phyloP scores from a whole-genome alignment of 148 eudicot species.

The Rhododendron simsii region DNA sequence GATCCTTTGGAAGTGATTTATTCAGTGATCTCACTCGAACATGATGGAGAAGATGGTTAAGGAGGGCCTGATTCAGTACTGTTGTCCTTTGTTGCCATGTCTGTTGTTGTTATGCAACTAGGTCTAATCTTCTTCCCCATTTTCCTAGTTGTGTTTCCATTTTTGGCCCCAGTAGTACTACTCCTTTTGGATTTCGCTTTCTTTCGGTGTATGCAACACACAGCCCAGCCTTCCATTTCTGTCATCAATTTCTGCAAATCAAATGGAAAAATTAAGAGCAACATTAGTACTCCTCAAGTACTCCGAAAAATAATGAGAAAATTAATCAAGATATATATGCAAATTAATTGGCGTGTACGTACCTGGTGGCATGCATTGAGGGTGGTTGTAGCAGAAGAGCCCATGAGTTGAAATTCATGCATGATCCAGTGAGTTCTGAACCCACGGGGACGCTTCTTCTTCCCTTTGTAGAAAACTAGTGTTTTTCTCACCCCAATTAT shows the following conservation, averaged over 20 bases:
- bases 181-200: constrained; percentile 16
- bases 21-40: constrained; percentile 8
- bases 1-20: background rate
- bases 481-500: constrained; percentile 32
- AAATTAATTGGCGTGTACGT: background rate
- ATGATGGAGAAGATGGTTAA: constrained; percentile 12
- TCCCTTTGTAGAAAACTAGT: constrained; percentile 23
- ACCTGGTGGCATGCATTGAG: constrained; percentile 18
- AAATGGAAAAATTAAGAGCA: background rate
- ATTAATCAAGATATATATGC: no score
- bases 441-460: constrained; percentile 5
- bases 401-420: constrained; percentile 35
- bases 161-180: background rate
- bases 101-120: background rate
- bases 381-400: constrained; percentile 11
- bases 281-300: background rate
- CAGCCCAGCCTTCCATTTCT: constrained; percentile 38
- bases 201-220: constrained; percentile 33
- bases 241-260: constrained; percentile 14
- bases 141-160: background rate
- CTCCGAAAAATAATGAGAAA: background rate
- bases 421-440: constrained; percentile 36
- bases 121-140: background rate
- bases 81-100: background rate
- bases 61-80: constrained; percentile 19